These are phyloP conservation scores for Teunomyces kruisii DNA, from an alignment of 805 yeast genomes.

Conservation along the genomic window DNA sequence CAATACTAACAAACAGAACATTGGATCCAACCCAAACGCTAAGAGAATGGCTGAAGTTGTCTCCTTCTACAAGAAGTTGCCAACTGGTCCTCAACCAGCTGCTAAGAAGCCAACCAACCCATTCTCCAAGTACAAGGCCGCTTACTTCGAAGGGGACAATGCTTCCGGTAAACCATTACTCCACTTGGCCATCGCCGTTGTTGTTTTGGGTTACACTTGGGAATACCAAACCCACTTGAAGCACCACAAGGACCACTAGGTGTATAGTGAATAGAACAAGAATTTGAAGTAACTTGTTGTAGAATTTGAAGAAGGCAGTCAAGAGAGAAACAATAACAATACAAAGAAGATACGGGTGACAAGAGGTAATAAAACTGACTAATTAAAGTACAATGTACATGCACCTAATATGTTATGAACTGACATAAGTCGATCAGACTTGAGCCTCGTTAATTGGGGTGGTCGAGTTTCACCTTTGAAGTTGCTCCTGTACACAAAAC, in stretches of 20 bases:
- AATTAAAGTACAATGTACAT: too few species aligned
- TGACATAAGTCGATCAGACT: too few species aligned
- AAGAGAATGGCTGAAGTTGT: conserved; percentile 95
- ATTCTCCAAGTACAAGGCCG: conserved; percentile 77
- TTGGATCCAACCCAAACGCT: conserved; percentile 94
- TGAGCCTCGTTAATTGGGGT: not conserved
- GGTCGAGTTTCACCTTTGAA: not conserved
- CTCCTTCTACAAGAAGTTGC: conserved; percentile 91
- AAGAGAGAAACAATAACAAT: not conserved
- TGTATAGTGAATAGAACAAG: not conserved
- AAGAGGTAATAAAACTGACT: too few species aligned
- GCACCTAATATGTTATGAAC: too few species aligned
- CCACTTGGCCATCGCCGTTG: conserved; percentile 68
- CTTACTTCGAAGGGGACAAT: conserved; percentile 79
- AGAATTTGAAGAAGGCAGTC: not conserved
- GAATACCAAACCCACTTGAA: conserved; percentile 89
- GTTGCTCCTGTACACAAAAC: not conserved
- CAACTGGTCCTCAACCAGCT: conserved; percentile 87
- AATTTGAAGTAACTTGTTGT: not conserved
- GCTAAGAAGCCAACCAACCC: conserved; percentile 64
- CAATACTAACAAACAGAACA: conserved; percentile 55
- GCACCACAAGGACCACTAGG: conserved; percentile 24
- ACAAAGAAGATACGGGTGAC: too few species aligned
- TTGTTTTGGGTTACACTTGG: conserved; percentile 80
- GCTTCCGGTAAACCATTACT: conserved; percentile 82